Conservation (phyloP, 192 early-diverging fungal genomes). For the Linnemannia hyalina region DNA sequence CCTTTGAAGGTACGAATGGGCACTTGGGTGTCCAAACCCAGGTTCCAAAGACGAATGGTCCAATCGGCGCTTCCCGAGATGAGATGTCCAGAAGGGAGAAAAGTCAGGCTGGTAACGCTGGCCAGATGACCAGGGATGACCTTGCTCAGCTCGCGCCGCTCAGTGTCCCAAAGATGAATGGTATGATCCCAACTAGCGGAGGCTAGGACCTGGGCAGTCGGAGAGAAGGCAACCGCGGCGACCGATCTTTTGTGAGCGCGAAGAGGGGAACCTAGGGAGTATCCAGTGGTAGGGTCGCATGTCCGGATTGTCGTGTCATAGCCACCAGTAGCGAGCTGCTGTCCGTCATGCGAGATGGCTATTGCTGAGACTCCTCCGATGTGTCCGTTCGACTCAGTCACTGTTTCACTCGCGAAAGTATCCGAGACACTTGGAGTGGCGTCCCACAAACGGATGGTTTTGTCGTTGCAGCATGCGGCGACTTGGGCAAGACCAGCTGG, state of each 20-base stretch:
- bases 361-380: neutral
- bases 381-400: neutral
- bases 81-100: neutral
- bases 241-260: neutral
- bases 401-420: neutral
- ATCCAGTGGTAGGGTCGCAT: neutral
- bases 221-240: neutral
- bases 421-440: neutral
- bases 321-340: neutral
- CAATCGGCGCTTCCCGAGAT: neutral
- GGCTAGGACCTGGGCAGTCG: neutral
- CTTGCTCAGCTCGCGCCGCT: neutral
- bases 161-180: neutral
- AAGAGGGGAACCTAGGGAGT: neutral
- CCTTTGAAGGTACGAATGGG: neutral
- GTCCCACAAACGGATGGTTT: slow-evolving; percentile 10
- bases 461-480: slow-evolving; percentile 1
- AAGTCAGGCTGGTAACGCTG: neutral
- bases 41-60: neutral
- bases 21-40: neutral
- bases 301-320: neutral
- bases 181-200: neutral
- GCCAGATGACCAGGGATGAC: neutral
- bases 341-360: neutral
- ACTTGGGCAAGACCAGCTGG: neutral